Evolutionary conservation across 768 basidiomycete species (phyloP).

Genomic region (Pleurotus tuoliensis): DNA sequence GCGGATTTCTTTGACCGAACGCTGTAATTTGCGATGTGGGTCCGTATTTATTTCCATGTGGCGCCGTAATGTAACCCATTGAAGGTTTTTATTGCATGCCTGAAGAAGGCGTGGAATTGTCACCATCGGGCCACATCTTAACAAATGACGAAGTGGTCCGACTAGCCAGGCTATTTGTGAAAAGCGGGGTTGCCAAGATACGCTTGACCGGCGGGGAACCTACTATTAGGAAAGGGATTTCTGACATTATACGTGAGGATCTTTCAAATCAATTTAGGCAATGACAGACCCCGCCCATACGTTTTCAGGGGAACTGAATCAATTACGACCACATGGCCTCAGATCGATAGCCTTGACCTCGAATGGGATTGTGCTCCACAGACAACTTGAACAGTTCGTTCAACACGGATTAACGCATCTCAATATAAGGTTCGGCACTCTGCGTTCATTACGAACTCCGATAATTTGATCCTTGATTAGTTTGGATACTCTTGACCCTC

Average conservation of each 20-base stretch:
- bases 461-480: conserved; percentile 28
- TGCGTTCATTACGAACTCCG: not conserved
- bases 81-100: conserved; percentile 94
- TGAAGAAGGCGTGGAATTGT: conserved; percentile 69
- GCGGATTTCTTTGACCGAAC: conserved; percentile 83
- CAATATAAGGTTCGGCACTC: conserved; percentile 47
- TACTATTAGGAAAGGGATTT: conserved; percentile 72
- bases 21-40: conserved; percentile 83
- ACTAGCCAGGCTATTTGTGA: conserved; percentile 73
- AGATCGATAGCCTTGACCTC: conserved; percentile 81
- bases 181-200: conserved; percentile 82
- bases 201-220: conserved; percentile 88
- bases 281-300: not conserved
- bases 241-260: conserved; percentile 60
- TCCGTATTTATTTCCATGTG: not conserved
- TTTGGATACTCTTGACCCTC: conserved; percentile 80
- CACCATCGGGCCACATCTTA: conserved; percentile 64
- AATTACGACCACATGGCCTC: conserved; percentile 57
- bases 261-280: not conserved
- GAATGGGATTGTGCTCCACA: conserved; percentile 75
- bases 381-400: conserved; percentile 66
- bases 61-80: too few relatives aligned
- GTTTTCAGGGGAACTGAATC: conserved; percentile 34
- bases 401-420: conserved; percentile 75
- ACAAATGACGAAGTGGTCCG: conserved; percentile 74